Evolutionary conservation across 2,329 filamentous ascomycete species (phyloP).

Genomic region (Scopulariopsis brevicaulis): DNA sequence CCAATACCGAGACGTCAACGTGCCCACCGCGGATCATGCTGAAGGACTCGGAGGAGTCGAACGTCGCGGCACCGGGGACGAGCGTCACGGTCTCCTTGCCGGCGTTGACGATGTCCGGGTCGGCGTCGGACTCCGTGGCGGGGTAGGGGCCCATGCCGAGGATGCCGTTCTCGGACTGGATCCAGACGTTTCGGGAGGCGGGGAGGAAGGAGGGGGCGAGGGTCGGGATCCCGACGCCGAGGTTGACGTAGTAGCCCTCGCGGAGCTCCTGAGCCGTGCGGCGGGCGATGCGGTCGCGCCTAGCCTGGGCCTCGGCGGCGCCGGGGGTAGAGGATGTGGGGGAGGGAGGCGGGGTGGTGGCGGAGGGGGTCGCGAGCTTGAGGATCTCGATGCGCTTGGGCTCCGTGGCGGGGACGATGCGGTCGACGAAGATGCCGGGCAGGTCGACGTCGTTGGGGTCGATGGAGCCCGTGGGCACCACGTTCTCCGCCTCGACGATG

Average conservation of each 20-base stretch:
- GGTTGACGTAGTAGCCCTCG: conserved; percentile 69
- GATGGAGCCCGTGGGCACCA: conserved; percentile 64
- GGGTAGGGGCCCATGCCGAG: conserved; percentile 77
- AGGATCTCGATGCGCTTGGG: conserved; percentile 63
- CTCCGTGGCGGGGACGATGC: conserved; percentile 63
- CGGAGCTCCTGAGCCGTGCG: conserved; percentile 73
- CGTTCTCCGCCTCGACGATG: conserved; percentile 78
- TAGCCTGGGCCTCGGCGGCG: conserved; percentile 33
- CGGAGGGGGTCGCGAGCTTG: conserved; percentile 36
- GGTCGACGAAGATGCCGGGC: conserved; percentile 73
- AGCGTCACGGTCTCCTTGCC: conserved; percentile 82
- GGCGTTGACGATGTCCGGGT: conserved; percentile 70
- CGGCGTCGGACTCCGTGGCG: conserved; percentile 57
- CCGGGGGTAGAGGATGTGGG: conserved; percentile 23
- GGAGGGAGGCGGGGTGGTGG: conserved; percentile 20
- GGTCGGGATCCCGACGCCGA: conserved; percentile 74
- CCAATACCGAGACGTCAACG: conserved; percentile 74
- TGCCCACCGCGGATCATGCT: conserved; percentile 80
- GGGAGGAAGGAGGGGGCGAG: conserved; percentile 70
- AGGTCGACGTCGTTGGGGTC: conserved; percentile 65
- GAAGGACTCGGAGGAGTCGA: conserved; percentile 74
- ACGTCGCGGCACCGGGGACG: conserved; percentile 63
- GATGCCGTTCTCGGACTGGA: conserved; percentile 81
- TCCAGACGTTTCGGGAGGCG: conserved; percentile 59
- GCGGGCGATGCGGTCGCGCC: conserved; percentile 61